Evolutionary conservation across 371 early-diverging fungal genomes (phyloP), one percentile per base, ranked within the genome.

Genomic region (Mucor velutinosus): DNA sequence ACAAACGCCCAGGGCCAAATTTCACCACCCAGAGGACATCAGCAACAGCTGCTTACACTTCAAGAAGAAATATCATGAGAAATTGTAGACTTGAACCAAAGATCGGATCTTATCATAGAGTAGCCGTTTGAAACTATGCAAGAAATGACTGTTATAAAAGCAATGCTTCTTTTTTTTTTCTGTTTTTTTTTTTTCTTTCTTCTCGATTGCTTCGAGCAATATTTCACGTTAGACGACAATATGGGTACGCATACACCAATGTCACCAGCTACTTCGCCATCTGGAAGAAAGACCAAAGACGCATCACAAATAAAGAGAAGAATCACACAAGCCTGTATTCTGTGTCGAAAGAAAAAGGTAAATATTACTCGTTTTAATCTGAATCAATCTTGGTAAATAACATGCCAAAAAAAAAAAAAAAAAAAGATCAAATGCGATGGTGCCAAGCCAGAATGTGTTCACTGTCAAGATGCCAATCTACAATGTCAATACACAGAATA

Each of bases 341-440:
- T 83, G 8, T 94, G 95, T 78, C 79, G 89, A 65, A 91, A 91
- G 75, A 90, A 90, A 68, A 94, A 94, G 84, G 91, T 90, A 61
- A 77, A 77, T 63, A 75, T 32, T 8, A 58, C 7, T 33, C 27
- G 6, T 29, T 15, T 17, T 15, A 0, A 30, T 5, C 15, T 10
- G 11, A 1, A 47, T 14, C 15, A 53, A 17, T 55, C 41, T 32
- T 25, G 19, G n/a, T 43, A 60, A 60, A n/a, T 29, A 51, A 33
- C 15, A 19, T 23, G 19, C 14, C 37, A 11, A 37, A 37, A 14
- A n/a, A n/a, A n/a, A n/a, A 4, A 4, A 6, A 30, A 11, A 39
- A 23, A 17, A 30, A 72, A 89, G 79, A 88, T 92, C 66, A 90
- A 89, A 70, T 93, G 93, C 73, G 93, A 93, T 73, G 94, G 95